Percentiles rank a stretch among this genome's conserved stretches.
Evolutionary conservation across 148 eudicot species (phyloP).

Genomic region (Selenicereus undatus): DNA sequence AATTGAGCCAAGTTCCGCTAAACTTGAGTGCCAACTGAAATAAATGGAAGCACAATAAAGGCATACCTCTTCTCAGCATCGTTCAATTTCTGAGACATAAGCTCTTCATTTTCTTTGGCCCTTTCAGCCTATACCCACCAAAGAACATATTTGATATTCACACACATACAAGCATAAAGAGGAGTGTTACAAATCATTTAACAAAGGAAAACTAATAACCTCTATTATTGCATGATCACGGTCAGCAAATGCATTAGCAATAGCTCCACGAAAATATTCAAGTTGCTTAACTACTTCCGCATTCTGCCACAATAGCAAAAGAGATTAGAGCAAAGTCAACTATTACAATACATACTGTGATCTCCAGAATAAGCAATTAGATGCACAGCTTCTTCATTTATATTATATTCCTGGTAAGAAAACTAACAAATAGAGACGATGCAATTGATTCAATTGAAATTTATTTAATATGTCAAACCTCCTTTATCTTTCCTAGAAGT

Average conservation of each 20-base stretch:
- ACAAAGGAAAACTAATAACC: slow-evolving; percentile 35
- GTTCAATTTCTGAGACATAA: slow-evolving; percentile 49
- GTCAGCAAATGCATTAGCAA: slow-evolving; percentile 89
- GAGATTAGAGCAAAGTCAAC: slow-evolving; percentile 12
- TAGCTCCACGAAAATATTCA: slow-evolving; percentile 71
- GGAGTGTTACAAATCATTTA: background rate
- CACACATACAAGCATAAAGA: slow-evolving; percentile 9
- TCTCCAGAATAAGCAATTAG: background rate
- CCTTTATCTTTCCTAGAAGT: background rate
- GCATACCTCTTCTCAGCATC: slow-evolving; percentile 55
- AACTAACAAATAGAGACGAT: background rate
- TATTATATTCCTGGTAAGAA: background rate
- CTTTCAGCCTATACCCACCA: slow-evolving; percentile 73
- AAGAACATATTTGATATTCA: slow-evolving; percentile 18
- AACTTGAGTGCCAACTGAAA: background rate
- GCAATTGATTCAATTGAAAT: background rate
- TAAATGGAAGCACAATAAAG: background rate
- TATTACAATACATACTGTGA: background rate
- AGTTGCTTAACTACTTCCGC: slow-evolving; percentile 75
- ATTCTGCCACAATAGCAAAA: slow-evolving; percentile 43
- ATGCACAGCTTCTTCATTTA: background rate
- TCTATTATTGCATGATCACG: slow-evolving; percentile 89
- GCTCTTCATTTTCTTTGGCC: slow-evolving; percentile 80
- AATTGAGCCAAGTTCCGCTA: background rate
- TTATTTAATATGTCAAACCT: background rate